phyloP scores from a whole-genome alignment of 768 basidiomycete genomes.

The Russula sp. region DNA sequence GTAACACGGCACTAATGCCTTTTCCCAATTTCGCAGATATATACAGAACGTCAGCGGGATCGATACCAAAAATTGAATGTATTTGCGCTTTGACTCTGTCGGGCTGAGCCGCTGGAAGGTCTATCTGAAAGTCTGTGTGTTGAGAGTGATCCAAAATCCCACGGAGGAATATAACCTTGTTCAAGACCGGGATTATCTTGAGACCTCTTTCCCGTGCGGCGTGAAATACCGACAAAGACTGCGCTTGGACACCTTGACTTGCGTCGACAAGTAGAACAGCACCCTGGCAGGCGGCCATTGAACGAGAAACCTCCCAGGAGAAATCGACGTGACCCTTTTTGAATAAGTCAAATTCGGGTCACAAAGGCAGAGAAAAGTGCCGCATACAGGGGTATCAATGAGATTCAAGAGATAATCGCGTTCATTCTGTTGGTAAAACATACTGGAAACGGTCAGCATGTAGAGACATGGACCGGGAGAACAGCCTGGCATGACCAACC shows the following conservation, averaged over 20 bases:
- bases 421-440: conserved; percentile 61
- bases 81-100: conserved; percentile 77
- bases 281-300: conserved; percentile 89
- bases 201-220: conserved; percentile 76
- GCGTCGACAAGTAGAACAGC: conserved; percentile 84
- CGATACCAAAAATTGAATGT: conserved; percentile 73
- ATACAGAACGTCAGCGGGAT: conserved; percentile 63
- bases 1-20: conserved; percentile 72
- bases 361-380: neutral
- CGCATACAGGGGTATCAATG: conserved; percentile 86
- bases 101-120: conserved; percentile 84
- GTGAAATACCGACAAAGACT: conserved; percentile 93
- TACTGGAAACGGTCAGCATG: conserved; percentile 41
- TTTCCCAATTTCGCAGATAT: conserved; percentile 92
- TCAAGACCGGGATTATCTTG: conserved; percentile 84
- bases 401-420: conserved; percentile 77
- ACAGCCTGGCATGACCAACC: conserved; percentile 36
- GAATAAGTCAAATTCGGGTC: neutral
- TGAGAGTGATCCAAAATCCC: neutral
- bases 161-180: conserved; percentile 54
- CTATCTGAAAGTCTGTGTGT: conserved; percentile 52
- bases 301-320: conserved; percentile 92
- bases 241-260: conserved; percentile 97
- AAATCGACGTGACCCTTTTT: conserved; percentile 93
- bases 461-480: conserved; percentile 6